phyloP scores from a whole-genome alignment of 1,284 basidiomycete genomes.

The Sutorius eximius region DNA sequence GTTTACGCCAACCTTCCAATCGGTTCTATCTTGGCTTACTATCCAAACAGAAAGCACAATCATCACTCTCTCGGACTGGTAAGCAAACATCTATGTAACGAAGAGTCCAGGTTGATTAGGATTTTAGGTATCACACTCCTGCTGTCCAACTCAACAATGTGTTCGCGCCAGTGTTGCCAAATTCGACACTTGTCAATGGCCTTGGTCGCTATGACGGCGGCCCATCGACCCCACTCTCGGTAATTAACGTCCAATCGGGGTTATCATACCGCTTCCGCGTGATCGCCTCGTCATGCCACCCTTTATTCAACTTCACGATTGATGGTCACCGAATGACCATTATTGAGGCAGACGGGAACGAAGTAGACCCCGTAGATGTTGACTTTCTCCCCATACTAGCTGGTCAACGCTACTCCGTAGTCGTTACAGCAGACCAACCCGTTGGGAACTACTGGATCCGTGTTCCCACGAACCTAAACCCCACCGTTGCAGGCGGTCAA shows the following conservation, averaged over 20 bases:
- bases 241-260: constrained; percentile 32
- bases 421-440: constrained; percentile 35
- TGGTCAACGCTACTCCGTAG: constrained; percentile 43
- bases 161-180: constrained; percentile 21
- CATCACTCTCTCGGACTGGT: constrained; percentile 36
- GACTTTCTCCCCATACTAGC: constrained; percentile 42
- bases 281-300: constrained; percentile 36
- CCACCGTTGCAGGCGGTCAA: constrained; percentile 37
- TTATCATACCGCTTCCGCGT: constrained; percentile 37
- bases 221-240: constrained; percentile 32
- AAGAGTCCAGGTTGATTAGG: background rate
- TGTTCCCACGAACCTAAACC: constrained; percentile 12
- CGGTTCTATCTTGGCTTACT: background rate
- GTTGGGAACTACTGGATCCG: constrained; percentile 50
- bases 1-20: background rate
- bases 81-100: background rate
- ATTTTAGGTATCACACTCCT: constrained; percentile 29
- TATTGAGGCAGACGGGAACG: constrained; percentile 51
- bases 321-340: constrained; percentile 45
- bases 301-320: constrained; percentile 42
- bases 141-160: constrained; percentile 13
- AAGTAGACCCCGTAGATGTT: constrained; percentile 40
- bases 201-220: constrained; percentile 41
- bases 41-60: constrained; percentile 27
- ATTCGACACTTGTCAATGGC: constrained; percentile 52